Evolutionary conservation across 129 eudicot species (phyloP).

Genomic region (Erigeron canadensis): DNA sequence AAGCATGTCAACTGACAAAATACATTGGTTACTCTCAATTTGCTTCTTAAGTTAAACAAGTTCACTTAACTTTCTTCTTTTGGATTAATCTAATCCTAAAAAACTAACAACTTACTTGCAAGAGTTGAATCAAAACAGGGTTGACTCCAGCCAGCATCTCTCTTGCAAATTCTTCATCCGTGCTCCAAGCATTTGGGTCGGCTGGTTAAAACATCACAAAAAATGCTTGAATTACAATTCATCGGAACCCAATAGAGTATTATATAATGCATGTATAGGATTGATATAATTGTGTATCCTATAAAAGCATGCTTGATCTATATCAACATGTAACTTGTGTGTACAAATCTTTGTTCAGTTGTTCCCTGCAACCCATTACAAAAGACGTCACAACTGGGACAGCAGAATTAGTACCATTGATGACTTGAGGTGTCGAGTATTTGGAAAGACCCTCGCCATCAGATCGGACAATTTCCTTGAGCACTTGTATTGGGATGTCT

Average conservation of each 20-base stretch:
- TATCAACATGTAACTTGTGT: not conserved
- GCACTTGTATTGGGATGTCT: constrained; percentile 31
- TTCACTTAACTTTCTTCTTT: not conserved
- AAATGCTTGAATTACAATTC: not conserved
- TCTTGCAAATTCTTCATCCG: constrained; percentile 65
- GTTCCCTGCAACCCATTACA: not conserved
- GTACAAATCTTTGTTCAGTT: not conserved
- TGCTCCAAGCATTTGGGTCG: constrained; percentile 51
- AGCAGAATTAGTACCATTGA: constrained; percentile 29
- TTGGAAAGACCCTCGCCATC: constrained; percentile 40
- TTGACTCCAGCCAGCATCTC: constrained; percentile 62
- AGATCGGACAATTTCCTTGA: constrained; percentile 40
- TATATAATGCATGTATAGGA: not conserved
- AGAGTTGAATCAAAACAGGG: constrained; percentile 47
- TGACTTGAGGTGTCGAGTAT: constrained; percentile 43
- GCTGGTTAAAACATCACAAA: constrained; percentile 26
- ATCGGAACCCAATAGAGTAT: too few relatives aligned
- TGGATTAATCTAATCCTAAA: not conserved
- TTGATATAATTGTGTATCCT: too few relatives aligned
- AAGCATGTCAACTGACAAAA: not conserved
- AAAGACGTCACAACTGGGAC: not conserved
- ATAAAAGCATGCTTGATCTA: too few relatives aligned
- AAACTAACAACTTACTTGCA: constrained; percentile 29
- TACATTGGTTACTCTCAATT: not conserved
- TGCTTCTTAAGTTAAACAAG: not conserved